Evolutionary conservation across 768 basidiomycete species (phyloP), one percentile per base, ranked within the genome.

Genomic region (Cystofilobasidium ferigula): DNA sequence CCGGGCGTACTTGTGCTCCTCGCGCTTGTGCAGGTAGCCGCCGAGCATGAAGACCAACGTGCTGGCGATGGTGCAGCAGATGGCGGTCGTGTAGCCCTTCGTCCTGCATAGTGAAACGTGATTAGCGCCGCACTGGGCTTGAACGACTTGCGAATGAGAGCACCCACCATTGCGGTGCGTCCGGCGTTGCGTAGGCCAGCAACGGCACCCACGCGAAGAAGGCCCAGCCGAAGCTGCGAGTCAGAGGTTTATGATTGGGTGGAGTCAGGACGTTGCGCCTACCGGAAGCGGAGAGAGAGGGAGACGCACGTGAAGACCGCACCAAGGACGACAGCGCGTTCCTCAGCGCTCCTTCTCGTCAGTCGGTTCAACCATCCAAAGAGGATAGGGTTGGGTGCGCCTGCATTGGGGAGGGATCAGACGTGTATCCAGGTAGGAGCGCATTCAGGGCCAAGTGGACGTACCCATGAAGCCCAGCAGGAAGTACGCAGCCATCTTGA

Each of bases 381-480:
- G 35, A 38, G 24, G 35, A 38, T 38, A 2, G 57, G 4, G 35
- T 13, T 35, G n/a, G 36, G 35, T 1, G 57, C 32, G n/a, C n/a
- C n/a, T n/a, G n/a, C n/a, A n/a, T n/a, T n/a, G n/a, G n/a, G n/a
- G n/a, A n/a, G n/a, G n/a, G n/a, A n/a, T n/a, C n/a, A n/a, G n/a
- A n/a, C n/a, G n/a, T n/a, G n/a, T n/a, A n/a, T n/a, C n/a, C n/a
- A n/a, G n/a, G n/a, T n/a, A n/a, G n/a, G n/a, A n/a, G n/a, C n/a
- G n/a, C n/a, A n/a, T n/a, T n/a, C n/a, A n/a, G n/a, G n/a, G n/a
- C n/a, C n/a, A n/a, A n/a, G n/a, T n/a, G n/a, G n/a, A n/a, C n/a
- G n/a, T n/a, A n/a, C 61, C 63, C 63, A 64, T 64, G 36, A 64
- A 28, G 40, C 63, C 63, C 22, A 64, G 57, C 10, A 57, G 30